phyloP scores from a whole-genome alignment of 129 eudicot genomes.

The Helianthus annuus region DNA sequence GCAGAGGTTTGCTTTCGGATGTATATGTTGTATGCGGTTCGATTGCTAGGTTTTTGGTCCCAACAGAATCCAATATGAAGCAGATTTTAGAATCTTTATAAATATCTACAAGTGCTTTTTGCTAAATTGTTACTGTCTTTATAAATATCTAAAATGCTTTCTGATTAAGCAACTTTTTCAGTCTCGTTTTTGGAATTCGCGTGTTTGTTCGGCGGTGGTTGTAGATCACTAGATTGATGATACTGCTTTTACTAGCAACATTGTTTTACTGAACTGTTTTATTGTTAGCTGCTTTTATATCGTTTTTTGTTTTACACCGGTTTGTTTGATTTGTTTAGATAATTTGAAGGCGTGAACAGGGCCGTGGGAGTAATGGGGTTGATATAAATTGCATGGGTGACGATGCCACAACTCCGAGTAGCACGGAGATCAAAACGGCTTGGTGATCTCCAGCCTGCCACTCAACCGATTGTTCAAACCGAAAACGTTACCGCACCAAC shows the following conservation, averaged over 20 bases:
- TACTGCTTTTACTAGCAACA: constrained; percentile 7
- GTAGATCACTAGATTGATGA: constrained; percentile 1
- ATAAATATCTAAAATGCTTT: constrained; percentile 19
- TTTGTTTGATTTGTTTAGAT: constrained; percentile 19
- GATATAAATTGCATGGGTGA: constrained; percentile 88
- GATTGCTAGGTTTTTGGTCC: constrained; percentile 16
- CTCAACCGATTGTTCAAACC: constrained; percentile 60
- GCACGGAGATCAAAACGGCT: constrained; percentile 98
- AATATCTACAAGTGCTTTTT: constrained; percentile 5
- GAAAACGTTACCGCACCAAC: constrained; percentile 56
- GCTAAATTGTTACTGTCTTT: constrained; percentile 11
- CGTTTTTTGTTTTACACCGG: not conserved
- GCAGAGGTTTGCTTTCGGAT: not conserved
- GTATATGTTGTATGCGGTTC: constrained; percentile 14
- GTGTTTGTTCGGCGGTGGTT: not conserved
- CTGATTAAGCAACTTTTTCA: constrained; percentile 24
- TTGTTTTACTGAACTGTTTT: constrained; percentile 12
- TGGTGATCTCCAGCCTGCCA: constrained; percentile 85
- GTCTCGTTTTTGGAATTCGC: not conserved
- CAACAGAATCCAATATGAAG: constrained; percentile 25
- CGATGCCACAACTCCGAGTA: constrained; percentile 99
- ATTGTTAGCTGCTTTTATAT: not conserved
- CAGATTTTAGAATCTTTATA: constrained; percentile 23
- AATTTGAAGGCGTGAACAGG: constrained; percentile 29
- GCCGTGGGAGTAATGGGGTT: constrained; percentile 21